These are phyloP conservation scores for Ophiostoma novo-ulmi DNA, from an alignment of 2,329 filamentous ascomycete genomes.

Conservation along the genomic window DNA sequence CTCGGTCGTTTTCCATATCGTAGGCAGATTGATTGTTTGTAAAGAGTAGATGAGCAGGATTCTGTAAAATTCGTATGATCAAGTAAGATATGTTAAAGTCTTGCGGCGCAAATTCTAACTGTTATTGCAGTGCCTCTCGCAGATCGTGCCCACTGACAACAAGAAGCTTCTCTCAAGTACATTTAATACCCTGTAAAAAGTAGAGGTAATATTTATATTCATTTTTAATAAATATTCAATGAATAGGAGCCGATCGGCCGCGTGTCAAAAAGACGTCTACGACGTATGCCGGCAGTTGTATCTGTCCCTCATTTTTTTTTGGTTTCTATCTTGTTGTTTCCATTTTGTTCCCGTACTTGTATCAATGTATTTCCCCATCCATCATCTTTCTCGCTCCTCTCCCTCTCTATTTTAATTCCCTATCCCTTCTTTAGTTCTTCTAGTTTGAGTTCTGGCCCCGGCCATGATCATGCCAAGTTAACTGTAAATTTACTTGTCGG, in stretches of 20 bases:
- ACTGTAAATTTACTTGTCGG: background rate
- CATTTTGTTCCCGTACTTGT: background rate
- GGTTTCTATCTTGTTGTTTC: background rate
- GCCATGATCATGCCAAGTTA: background rate
- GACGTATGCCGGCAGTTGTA: conserved; percentile 5
- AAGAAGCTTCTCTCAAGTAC: no score
- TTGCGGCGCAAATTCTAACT: background rate
- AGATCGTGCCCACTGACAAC: no score
- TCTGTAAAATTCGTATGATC: background rate
- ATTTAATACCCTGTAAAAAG: no score
- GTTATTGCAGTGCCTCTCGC: background rate
- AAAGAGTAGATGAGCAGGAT: background rate
- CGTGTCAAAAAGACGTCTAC: conserved; percentile 5
- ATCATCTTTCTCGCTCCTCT: no score
- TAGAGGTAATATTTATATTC: no score
- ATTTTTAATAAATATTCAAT: no score
- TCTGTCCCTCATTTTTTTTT: background rate
- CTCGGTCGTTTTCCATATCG: background rate
- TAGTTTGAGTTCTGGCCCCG: conserved; percentile 4
- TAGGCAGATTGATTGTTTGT: background rate
- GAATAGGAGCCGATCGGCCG: background rate
- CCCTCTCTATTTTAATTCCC: background rate
- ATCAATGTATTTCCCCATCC: background rate
- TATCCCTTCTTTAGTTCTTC: conserved; percentile 2
- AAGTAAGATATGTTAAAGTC: background rate